Conservation (phyloP, 2,329 filamentous ascomycete genomes). For the Coniochaeta hoffmannii region DNA sequence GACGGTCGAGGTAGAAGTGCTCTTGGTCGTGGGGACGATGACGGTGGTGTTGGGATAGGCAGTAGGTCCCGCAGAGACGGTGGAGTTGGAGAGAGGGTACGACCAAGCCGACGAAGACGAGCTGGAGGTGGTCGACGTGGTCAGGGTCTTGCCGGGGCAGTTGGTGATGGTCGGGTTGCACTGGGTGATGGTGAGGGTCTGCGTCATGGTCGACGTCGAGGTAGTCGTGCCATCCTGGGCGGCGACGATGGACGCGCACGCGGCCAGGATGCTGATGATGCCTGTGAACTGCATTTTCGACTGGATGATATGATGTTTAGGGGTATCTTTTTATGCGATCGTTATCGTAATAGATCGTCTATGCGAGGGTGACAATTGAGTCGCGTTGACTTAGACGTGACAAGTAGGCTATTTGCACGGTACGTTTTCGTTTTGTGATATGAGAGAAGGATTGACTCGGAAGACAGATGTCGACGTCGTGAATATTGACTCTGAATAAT, state of each 20-base stretch:
- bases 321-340: neutral
- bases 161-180: constrained; percentile 35
- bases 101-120: constrained; percentile 12
- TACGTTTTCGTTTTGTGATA: neutral
- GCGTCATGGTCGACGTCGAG: constrained; percentile 36
- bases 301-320: too few species aligned
- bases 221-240: constrained; percentile 31
- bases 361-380: neutral
- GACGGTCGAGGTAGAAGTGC: neutral
- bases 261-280: constrained; percentile 32
- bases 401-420: neutral
- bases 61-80: constrained; percentile 17
- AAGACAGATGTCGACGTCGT: neutral
- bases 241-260: constrained; percentile 28
- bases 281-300: constrained; percentile 40
- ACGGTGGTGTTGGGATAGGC: constrained; percentile 15
- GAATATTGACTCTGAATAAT: neutral
- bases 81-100: constrained; percentile 27
- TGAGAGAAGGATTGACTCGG: neutral
- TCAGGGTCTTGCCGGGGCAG: constrained; percentile 30
- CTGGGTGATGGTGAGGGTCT: constrained; percentile 37
- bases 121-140: constrained; percentile 19
- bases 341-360: neutral
- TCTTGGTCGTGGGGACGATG: constrained; percentile 11
- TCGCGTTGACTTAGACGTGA: neutral